Evolutionary conservation across 108 stramenopile species (phyloP).

Genomic region (Stephanodiscus triporus): DNA sequence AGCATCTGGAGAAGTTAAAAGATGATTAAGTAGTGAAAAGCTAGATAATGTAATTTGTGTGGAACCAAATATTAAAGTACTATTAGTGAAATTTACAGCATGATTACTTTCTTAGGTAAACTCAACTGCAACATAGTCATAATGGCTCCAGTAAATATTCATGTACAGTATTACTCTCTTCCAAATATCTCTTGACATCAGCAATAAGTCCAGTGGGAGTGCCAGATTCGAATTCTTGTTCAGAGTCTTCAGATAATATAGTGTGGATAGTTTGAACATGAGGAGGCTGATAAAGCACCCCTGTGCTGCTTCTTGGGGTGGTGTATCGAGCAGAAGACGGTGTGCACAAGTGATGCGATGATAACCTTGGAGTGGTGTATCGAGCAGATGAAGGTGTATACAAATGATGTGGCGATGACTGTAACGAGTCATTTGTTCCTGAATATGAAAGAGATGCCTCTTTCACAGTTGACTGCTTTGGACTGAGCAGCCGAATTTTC

Average conservation of each 20-base stretch:
- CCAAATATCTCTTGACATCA: neutral
- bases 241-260: neutral
- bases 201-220: neutral
- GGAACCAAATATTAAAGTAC: too few relatives aligned
- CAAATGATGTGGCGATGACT: neutral
- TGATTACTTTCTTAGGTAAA: too few relatives aligned
- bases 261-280: neutral
- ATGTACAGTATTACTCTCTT: neutral
- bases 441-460: neutral
- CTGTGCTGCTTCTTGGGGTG: neutral
- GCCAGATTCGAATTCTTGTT: neutral
- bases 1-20: too few relatives aligned
- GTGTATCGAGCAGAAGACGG: slow-evolving; percentile 4
- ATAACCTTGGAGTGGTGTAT: neutral
- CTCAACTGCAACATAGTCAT: neutral
- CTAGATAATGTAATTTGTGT: too few relatives aligned
- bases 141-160: neutral
- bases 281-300: neutral
- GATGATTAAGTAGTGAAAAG: too few relatives aligned
- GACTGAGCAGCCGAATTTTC: slow-evolving; percentile 3
- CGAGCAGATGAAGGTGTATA: neutral
- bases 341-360: neutral
- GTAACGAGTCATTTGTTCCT: neutral
- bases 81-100: too few relatives aligned
- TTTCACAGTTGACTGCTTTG: neutral